These are phyloP conservation scores for Diaporthe sp. DNA, from an alignment of 2,329 filamentous ascomycete species.

Conservation along the genomic window DNA sequence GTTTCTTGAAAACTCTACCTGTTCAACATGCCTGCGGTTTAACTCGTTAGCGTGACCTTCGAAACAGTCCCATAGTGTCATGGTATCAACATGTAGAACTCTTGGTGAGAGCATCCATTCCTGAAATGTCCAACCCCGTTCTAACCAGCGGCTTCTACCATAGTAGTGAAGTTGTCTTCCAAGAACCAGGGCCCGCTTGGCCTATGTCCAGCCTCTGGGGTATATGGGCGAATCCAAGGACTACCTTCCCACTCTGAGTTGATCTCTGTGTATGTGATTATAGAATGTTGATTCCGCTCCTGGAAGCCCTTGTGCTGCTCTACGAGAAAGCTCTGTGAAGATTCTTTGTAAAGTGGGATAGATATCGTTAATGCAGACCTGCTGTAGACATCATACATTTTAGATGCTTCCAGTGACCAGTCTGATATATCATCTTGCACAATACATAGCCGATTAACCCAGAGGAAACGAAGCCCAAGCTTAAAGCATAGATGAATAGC, in stretches of 20 bases:
- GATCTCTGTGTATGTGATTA: background rate
- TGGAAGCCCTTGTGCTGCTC: background rate
- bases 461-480: slow-evolving; percentile 40
- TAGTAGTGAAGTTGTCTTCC: background rate
- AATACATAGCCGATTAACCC: slow-evolving; percentile 47
- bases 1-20: no score
- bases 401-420: slow-evolving; percentile 41
- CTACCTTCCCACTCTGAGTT: background rate
- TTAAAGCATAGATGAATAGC: background rate
- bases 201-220: no score
- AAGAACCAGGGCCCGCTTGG: background rate
- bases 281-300: rapidly evolving
- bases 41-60: background rate
- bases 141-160: no score
- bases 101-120: slow-evolving; percentile 22
- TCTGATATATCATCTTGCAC: slow-evolving; percentile 43
- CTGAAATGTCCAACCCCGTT: background rate
- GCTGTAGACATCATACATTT: slow-evolving; percentile 46
- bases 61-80: slow-evolving; percentile 12
- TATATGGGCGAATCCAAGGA: no score
- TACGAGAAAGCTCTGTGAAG: background rate
- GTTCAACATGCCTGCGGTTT: background rate
- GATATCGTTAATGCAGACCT: slow-evolving; percentile 42
- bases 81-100: background rate
- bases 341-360: background rate